phyloP scores from a whole-genome alignment of 169 alveolate genomes.

The Plasmodium sp. region DNA sequence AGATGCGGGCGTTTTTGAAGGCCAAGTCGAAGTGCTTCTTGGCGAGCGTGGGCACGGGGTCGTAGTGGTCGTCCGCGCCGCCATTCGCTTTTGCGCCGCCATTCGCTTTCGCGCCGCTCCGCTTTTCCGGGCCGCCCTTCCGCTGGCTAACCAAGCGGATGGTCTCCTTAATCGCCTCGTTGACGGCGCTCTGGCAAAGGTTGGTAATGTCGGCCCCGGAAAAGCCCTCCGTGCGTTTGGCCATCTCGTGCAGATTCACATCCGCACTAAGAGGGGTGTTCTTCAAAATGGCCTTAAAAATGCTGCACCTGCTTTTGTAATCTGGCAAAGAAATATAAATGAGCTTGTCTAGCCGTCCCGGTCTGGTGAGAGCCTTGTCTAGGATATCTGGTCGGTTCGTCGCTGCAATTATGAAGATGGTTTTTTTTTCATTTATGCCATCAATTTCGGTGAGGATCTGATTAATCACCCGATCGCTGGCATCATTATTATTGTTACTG shows the following conservation, averaged over 20 bases:
- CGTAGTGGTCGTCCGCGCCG: constrained; percentile 85
- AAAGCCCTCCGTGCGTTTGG: constrained; percentile 90
- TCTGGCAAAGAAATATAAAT: constrained; percentile 97
- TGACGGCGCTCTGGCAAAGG: constrained; percentile 94
- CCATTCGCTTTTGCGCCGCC: constrained; percentile 28
- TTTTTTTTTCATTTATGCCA: constrained; percentile 93
- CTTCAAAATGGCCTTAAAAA: constrained; percentile 91
- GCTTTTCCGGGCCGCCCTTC: constrained; percentile 17
- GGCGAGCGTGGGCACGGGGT: constrained; percentile 94
- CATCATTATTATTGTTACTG: constrained; percentile 92
- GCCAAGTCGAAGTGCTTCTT: constrained; percentile 96
- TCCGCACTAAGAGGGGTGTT: constrained; percentile 93
- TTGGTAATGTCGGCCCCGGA: constrained; percentile 97
- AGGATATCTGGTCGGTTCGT: constrained; percentile 96
- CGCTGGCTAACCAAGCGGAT: constrained; percentile 80
- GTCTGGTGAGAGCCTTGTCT: constrained; percentile 95
- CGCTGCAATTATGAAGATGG: constrained; percentile 95
- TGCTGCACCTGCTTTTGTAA: constrained; percentile 91
- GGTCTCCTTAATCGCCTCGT: constrained; percentile 94
- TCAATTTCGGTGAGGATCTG: constrained; percentile 96
- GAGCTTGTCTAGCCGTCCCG: constrained; percentile 94
- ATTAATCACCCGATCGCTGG: constrained; percentile 95
- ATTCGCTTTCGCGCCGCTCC: background rate
- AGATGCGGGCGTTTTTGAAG: constrained; percentile 91
- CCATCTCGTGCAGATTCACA: constrained; percentile 89